Evolutionary conservation across 441 rosid genomes (phyloP).

Genomic region (Breynia disticha): DNA sequence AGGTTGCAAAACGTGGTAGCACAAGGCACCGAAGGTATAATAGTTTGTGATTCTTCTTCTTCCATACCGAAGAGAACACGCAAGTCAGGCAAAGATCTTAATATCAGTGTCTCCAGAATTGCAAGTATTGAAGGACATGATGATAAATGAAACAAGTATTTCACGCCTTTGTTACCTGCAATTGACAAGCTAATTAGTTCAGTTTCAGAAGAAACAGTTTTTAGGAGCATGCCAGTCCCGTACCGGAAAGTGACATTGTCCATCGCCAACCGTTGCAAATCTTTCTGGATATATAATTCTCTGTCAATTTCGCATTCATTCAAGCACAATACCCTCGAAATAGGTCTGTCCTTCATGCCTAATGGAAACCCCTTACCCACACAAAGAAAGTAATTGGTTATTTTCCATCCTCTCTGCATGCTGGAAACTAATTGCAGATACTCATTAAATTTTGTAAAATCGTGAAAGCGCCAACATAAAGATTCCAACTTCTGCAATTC

Average conservation of each 20-base stretch:
- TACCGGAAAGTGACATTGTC: not conserved
- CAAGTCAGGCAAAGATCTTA: not conserved
- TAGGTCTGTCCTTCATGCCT: no score
- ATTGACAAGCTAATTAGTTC: not conserved
- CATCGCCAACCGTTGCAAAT: not conserved
- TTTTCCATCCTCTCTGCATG: not conserved
- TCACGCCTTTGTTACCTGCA: not conserved
- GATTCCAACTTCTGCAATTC: slow-evolving; percentile 18
- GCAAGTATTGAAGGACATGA: not conserved
- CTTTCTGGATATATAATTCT: not conserved
- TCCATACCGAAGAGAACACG: not conserved
- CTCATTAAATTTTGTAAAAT: slow-evolving; percentile 9
- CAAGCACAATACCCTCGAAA: no score
- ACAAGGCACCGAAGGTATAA: not conserved
- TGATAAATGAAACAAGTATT: not conserved
- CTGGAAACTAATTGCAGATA: not conserved
- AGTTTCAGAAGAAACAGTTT: not conserved
- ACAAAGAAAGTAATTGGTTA: not conserved
- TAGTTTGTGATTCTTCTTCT: not conserved
- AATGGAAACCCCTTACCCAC: not conserved
- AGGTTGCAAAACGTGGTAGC: not conserved
- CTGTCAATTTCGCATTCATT: not conserved
- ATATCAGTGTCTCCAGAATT: not conserved
- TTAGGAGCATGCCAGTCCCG: not conserved
- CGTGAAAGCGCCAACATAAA: slow-evolving; percentile 9